phyloP scores from a whole-genome alignment of 75 land plant species.

The Picea sitchensis region DNA sequence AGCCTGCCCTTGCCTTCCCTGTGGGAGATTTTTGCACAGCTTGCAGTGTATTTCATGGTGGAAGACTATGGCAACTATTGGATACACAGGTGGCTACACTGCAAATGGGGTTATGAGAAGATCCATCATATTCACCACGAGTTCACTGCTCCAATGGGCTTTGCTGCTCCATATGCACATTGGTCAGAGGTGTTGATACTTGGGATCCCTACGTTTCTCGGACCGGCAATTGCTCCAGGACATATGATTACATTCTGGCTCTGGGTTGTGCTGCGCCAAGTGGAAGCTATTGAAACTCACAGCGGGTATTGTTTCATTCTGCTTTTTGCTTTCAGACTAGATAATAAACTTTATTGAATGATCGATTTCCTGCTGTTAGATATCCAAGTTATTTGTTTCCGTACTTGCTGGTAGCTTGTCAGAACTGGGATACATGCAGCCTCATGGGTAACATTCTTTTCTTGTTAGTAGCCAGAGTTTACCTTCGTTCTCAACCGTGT shows the following conservation, averaged over 20 bases:
- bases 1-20: too few species aligned
- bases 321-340: background rate
- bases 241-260: constrained; percentile 94
- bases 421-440: background rate
- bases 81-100: constrained; percentile 32
- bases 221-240: constrained; percentile 84
- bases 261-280: constrained; percentile 82
- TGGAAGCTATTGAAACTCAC: constrained; percentile 92
- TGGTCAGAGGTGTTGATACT: constrained; percentile 84
- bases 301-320: constrained; percentile 53
- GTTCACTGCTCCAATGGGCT: constrained; percentile 79
- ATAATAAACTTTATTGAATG: background rate
- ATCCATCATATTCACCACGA: constrained; percentile 88
- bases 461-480: background rate
- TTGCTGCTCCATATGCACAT: constrained; percentile 97
- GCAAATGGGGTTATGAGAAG: constrained; percentile 84
- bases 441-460: background rate
- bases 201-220: constrained; percentile 85
- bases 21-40: too few species aligned
- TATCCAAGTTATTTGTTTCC: background rate
- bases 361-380: background rate
- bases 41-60: too few species aligned
- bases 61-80: too few species aligned
- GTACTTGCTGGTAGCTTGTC: background rate
- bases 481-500: background rate